Evolutionary conservation across 805 yeast genomes (phyloP).

Genomic region (Wickerhamomyces canadensis): DNA sequence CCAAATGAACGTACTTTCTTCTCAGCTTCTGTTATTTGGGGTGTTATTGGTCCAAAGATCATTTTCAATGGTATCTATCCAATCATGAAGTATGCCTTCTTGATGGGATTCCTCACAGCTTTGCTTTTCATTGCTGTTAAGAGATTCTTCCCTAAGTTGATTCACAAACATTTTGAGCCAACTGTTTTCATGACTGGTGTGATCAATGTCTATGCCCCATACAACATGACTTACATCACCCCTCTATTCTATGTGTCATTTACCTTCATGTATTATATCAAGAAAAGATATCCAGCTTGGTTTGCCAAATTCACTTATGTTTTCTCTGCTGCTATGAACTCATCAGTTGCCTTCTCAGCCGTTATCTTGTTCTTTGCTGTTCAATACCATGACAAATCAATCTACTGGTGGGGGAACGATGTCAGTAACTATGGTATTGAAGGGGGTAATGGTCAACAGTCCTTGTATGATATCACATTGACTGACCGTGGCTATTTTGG

Average conservation of each 20-base stretch:
- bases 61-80: conserved; percentile 58
- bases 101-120: conserved; percentile 42
- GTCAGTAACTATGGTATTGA: conserved; percentile 34
- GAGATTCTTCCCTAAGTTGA: conserved; percentile 26
- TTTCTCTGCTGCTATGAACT: conserved; percentile 48
- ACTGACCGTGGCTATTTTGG: conserved; percentile 19
- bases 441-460: conserved; percentile 25
- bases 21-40: conserved; percentile 38
- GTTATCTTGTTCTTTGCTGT: conserved; percentile 46
- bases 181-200: conserved; percentile 48
- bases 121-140: conserved; percentile 26
- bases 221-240: conserved; percentile 35
- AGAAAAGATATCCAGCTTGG: conserved; percentile 40
- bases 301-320: conserved; percentile 48
- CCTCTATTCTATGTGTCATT: conserved; percentile 27
- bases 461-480: conserved; percentile 7
- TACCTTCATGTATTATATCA: conserved; percentile 40
- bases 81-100: conserved; percentile 55
- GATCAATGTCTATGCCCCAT: conserved; percentile 42
- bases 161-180: conserved; percentile 34
- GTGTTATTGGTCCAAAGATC: conserved; percentile 51
- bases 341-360: conserved; percentile 60
- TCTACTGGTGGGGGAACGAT: conserved; percentile 68
- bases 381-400: conserved; percentile 34
- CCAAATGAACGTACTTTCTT: conserved; percentile 38